Base-by-base conservation (phyloP, 768 basidiomycete genomes). In the Lactifluus hygrophoroides region DNA sequence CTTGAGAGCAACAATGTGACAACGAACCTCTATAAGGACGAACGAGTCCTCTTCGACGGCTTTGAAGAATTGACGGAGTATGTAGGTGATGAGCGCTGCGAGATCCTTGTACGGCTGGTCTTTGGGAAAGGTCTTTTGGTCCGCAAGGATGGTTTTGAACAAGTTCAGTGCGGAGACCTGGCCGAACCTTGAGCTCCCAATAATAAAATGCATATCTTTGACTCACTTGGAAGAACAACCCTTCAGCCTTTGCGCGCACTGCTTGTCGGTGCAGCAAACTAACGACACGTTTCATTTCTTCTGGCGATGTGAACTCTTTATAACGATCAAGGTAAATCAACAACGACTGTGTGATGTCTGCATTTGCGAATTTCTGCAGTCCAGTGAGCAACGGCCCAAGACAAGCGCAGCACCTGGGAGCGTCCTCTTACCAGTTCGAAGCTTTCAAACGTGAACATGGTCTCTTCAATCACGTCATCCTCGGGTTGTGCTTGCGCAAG, bases 11-110 rank as follows among this genome's bases (percentile, higher is more conserved):
- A 43, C 9, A 19, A 30, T 19, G 13, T 35, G 38, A 48, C 21
- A 35, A 35, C 10, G 16, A 17, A 94, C 94, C 79, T 98, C 93
- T 60, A 97, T 79, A 59, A 91, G 80, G 47, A 97, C 76, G 74
- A 97, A 89, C 0, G 90, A 78, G 61, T 96, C 87, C 62, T 90
- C 84, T 53, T 82, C 80, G 48, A 93, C 77, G 7, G 85, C 81
- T 70, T 96, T 98, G 83, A 99, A 98, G 77, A 98, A 98, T 68
- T 87, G 85, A 25, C 90, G 83, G 58, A 97, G 77, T 60, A 97
- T 77, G 72, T 80, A 99, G 66, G 84, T 88, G 74, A 97, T 84
- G 35, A 98, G 73, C 54, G 80, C 79, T 54, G 90, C 70, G 48
- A 98, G 82, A 71, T 98, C 96, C 65, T 87, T 88, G 75, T 81